phyloP scores from a whole-genome alignment of 768 basidiomycete genomes.

The Cystofilobasidium macerans region DNA sequence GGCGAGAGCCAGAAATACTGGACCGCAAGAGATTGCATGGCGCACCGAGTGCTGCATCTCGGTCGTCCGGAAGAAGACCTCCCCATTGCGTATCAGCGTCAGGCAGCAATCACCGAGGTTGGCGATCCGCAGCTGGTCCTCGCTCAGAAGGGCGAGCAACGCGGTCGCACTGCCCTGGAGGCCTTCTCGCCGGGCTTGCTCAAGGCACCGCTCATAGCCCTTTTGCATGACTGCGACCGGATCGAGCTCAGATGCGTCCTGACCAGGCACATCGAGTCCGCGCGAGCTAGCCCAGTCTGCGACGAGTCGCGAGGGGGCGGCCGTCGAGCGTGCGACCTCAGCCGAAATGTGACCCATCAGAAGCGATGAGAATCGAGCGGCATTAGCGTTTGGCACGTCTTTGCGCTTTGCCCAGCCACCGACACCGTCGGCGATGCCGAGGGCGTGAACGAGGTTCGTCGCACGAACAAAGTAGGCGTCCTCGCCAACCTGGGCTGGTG shows the following conservation, averaged over 20 bases:
- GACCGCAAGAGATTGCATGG: no score
- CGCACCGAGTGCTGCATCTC: constrained; percentile 86
- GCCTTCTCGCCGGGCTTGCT: constrained; percentile 39
- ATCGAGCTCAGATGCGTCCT: constrained; percentile 33
- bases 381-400: constrained; percentile 8
- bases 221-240: constrained; percentile 43
- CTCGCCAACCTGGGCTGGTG: constrained; percentile 57
- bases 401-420: constrained; percentile 59
- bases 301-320: neutral
- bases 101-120: constrained; percentile 78
- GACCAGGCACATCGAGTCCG: constrained; percentile 5
- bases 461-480: constrained; percentile 56
- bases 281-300: neutral
- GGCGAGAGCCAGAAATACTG: neutral
- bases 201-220: constrained; percentile 43
- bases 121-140: constrained; percentile 52
- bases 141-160: constrained; percentile 44
- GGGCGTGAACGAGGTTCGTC: constrained; percentile 49
- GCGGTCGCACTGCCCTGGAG: constrained; percentile 43
- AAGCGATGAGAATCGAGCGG: constrained; percentile 1
- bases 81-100: constrained; percentile 61
- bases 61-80: constrained; percentile 71
- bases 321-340: neutral
- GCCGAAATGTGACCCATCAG: neutral
- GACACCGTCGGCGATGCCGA: constrained; percentile 92